Conservation (phyloP, 305 asterid genomes). For the Solanum hybrid region DNA sequence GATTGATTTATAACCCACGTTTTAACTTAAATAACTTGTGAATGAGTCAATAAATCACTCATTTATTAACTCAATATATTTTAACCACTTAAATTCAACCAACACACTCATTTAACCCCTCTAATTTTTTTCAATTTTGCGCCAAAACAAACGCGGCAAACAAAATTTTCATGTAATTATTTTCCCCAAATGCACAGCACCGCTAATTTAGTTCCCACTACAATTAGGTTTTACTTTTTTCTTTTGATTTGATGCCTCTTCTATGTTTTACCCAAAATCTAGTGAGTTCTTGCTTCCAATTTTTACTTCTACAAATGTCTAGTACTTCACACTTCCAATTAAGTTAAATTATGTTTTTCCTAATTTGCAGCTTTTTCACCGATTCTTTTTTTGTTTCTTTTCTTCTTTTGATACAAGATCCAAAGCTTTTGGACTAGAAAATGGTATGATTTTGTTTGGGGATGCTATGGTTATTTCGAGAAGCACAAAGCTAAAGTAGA, state of each 20-base stretch:
- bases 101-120: not conserved
- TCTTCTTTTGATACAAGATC: not conserved
- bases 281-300: too few relatives aligned
- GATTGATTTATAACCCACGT: not conserved
- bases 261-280: too few relatives aligned
- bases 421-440: not conserved
- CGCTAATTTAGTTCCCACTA: not conserved
- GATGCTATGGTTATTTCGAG: not conserved
- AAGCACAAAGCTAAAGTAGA: not conserved
- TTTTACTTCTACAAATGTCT: too few relatives aligned
- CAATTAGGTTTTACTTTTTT: not conserved
- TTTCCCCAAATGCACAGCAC: not conserved
- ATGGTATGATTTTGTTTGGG: not conserved
- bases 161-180: too few relatives aligned
- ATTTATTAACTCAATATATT: too few relatives aligned
- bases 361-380: not conserved
- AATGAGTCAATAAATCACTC: not conserved
- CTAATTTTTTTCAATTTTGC: too few relatives aligned
- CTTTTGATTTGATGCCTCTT: too few relatives aligned
- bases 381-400: not conserved
- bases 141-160: not conserved
- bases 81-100: too few relatives aligned
- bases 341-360: not conserved
- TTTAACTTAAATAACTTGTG: not conserved
- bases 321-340: not conserved